These are phyloP conservation scores for Poteriospumella lacustris DNA, from an alignment of 108 stramenopile genomes.

Conservation along the genomic window DNA sequence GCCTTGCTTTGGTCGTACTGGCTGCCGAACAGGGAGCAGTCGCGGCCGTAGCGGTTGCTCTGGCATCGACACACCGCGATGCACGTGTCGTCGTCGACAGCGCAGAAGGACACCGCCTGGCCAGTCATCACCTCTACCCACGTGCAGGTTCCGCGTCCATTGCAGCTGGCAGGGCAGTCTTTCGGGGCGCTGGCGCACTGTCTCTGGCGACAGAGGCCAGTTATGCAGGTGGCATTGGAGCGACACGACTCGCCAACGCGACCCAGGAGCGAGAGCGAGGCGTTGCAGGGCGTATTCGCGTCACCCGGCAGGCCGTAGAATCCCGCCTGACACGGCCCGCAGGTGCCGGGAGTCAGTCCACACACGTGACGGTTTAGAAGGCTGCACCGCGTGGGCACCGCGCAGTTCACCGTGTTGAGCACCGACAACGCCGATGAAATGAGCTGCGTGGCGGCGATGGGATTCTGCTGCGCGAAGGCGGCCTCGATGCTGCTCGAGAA, in stretches of 20 bases:
- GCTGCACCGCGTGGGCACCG: neutral
- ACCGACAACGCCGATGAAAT: neutral
- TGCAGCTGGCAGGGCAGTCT: neutral
- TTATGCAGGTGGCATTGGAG: neutral
- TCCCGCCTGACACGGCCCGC: neutral
- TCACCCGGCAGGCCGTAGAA: neutral
- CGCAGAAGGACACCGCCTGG: neutral
- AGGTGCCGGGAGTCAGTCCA: neutral
- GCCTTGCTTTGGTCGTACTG: neutral
- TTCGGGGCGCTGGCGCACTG: neutral
- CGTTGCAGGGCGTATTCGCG: neutral
- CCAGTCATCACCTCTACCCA: neutral
- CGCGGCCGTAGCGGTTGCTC: neutral
- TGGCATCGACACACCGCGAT: neutral
- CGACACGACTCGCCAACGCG: neutral
- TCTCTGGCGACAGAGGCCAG: neutral
- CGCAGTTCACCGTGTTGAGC: neutral
- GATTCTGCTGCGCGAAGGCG: neutral
- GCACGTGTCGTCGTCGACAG: neutral
- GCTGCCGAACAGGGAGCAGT: neutral
- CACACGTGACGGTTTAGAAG: neutral
- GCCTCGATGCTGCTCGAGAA: neutral
- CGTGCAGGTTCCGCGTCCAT: neutral
- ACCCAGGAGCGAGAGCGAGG: too few species aligned
- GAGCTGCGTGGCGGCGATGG: neutral